Evolutionary conservation across 2,329 filamentous ascomycete genomes (phyloP), one percentile per base, ranked within the genome.

Genomic region (Ploettnerulaceae sp.): DNA sequence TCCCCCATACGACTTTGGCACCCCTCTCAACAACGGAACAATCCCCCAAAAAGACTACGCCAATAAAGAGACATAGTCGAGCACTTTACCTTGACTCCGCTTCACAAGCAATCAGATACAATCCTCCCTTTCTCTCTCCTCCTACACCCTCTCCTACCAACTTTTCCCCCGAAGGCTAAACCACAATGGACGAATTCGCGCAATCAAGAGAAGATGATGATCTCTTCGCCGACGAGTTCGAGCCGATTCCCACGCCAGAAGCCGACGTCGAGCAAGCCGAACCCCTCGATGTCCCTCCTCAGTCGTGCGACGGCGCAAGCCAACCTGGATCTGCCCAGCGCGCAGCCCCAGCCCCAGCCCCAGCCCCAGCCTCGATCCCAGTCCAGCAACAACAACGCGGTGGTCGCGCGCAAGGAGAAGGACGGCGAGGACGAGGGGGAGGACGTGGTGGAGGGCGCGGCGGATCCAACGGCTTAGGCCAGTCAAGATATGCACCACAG

Each of bases 121-220:
- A n/a, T n/a, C n/a, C n/a, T n/a, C n/a, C n/a, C n/a, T n/a, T n/a
- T n/a, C n/a, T n/a, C n/a, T n/a, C n/a, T n/a, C n/a, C n/a, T n/a
- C n/a, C n/a, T n/a, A n/a, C n/a, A n/a, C n/a, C n/a, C n/a, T n/a
- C n/a, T n/a, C n/a, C n/a, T n/a, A n/a, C n/a, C n/a, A n/a, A n/a
- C n/a, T n/a, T n/a, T n/a, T n/a, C n/a, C n/a, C n/a, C n/a, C n/a
- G n/a, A n/a, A n/a, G n/a, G n/a, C n/a, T n/a, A n/a, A n/a, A n/a
- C n/a, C n/a, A n/a, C n/a, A n/a, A 63, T 64, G 60, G 60, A 61
- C 48, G 61, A 63, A 49, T 65, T 65, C 39, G 62, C 63, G 20
- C 63, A 65, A 51, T 59, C 55, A 9, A 48, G 62, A 47, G 61
- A 59, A 33, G 61, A 63, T 31, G 54, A 64, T 36, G 61, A 65